phyloP scores from a whole-genome alignment of 352 stramenopile species.

The Phytophthora pini region DNA sequence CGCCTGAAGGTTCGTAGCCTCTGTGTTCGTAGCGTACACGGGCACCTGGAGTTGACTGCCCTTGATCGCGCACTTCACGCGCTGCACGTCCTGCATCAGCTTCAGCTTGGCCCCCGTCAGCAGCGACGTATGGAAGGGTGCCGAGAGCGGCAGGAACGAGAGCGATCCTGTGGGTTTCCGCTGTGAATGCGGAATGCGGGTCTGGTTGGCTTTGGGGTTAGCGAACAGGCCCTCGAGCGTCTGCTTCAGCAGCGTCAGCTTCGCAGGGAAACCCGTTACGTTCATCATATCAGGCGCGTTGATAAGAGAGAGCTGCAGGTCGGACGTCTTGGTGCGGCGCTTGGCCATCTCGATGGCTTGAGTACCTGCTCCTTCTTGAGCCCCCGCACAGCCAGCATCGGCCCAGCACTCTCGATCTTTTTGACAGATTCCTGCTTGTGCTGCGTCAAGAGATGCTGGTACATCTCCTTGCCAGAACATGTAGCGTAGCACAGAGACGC shows the following conservation, averaged over 20 bases:
- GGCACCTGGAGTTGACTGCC: slow-evolving; percentile 66
- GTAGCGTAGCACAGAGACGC: slow-evolving; percentile 65
- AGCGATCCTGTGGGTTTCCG: slow-evolving; percentile 74
- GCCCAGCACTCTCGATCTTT: slow-evolving; percentile 42
- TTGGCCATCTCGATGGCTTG: slow-evolving; percentile 62
- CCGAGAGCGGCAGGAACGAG: slow-evolving; percentile 66
- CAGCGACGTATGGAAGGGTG: slow-evolving; percentile 79
- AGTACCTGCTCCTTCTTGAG: slow-evolving; percentile 60
- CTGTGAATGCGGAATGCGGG: slow-evolving; percentile 79
- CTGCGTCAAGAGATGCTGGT: slow-evolving; percentile 33
- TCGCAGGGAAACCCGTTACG: slow-evolving; percentile 72
- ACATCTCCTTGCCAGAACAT: slow-evolving; percentile 87
- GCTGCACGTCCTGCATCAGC: slow-evolving; percentile 60
- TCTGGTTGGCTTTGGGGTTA: slow-evolving; percentile 66
- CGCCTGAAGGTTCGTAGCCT: slow-evolving; percentile 63
- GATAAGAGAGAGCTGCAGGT: slow-evolving; percentile 79
- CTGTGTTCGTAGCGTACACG: slow-evolving; percentile 64
- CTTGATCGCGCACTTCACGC: slow-evolving; percentile 46
- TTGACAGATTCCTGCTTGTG: slow-evolving; percentile 40
- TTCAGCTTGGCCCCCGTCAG: slow-evolving; percentile 46
- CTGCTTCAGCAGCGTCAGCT: slow-evolving; percentile 60
- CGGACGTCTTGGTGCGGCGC: slow-evolving; percentile 46
- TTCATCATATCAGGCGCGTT: slow-evolving; percentile 67
- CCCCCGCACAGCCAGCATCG: slow-evolving; percentile 79
- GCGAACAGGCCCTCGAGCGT: slow-evolving; percentile 58